Conservation (phyloP, 164 flowering plant species). For the Paratinospora sagittata region DNA sequence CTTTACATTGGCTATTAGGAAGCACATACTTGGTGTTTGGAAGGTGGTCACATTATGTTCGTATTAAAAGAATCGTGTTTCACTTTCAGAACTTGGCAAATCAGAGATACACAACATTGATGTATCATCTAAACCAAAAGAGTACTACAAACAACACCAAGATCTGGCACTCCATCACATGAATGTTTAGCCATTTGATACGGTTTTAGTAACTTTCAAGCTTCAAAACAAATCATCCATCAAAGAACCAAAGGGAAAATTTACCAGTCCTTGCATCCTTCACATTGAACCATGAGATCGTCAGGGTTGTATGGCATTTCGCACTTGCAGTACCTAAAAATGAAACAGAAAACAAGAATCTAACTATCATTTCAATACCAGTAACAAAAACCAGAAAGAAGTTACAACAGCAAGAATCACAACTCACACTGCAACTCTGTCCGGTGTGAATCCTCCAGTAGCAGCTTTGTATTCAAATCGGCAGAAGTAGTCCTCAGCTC, state of each 20-base stretch:
- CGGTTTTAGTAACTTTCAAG: too few relatives aligned
- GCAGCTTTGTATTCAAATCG: slow-evolving; percentile 67
- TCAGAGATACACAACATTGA: too few relatives aligned
- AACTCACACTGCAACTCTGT: slow-evolving; percentile 67
- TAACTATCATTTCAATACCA: slow-evolving; percentile 7
- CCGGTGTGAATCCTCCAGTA: slow-evolving; percentile 62
- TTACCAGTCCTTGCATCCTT: slow-evolving; percentile 83
- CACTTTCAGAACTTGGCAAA: too few relatives aligned
- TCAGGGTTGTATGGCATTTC: slow-evolving; percentile 84
- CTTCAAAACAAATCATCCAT: neutral
- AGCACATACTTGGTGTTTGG: too few relatives aligned
- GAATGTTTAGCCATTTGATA: too few relatives aligned
- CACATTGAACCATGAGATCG: slow-evolving; percentile 81
- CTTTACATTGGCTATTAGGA: too few relatives aligned
- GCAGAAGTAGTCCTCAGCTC: slow-evolving; percentile 63
- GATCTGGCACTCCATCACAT: neutral
- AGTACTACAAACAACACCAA: too few relatives aligned
- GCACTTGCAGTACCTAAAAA: slow-evolving; percentile 60
- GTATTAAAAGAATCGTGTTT: too few relatives aligned
- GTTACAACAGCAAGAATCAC: neutral
- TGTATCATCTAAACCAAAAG: too few relatives aligned
- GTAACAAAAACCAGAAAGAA: neutral
- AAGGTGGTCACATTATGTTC: too few relatives aligned
- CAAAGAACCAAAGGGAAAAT: neutral
- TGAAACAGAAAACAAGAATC: slow-evolving; percentile 12